These are phyloP conservation scores for Erythrophleum ivorense DNA, from an alignment of 331 rosid genomes.

Conservation along the genomic window DNA sequence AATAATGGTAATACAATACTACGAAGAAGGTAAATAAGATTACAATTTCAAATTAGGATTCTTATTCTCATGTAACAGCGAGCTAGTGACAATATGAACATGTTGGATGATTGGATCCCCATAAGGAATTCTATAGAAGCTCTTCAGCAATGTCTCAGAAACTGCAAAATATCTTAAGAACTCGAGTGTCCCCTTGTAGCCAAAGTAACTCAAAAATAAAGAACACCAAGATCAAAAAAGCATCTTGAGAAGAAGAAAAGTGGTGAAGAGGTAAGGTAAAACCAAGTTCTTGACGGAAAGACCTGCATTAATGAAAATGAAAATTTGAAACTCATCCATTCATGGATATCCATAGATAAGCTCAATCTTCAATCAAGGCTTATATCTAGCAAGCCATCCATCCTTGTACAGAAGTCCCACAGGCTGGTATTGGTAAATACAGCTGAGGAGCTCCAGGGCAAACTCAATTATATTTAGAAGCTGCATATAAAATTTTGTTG, in stretches of 20 bases:
- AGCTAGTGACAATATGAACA: background rate
- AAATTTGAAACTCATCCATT: background rate
- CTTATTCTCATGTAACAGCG: background rate
- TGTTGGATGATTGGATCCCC: background rate
- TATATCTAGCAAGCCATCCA: background rate
- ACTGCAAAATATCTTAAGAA: slow-evolving; percentile 1
- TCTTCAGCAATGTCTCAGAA: background rate
- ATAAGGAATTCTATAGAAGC: background rate
- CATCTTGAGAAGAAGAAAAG: slow-evolving; percentile 21
- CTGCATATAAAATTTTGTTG: background rate
- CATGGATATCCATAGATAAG: background rate
- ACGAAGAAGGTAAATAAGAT: background rate
- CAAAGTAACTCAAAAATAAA: background rate
- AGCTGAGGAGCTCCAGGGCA: slow-evolving; percentile 11
- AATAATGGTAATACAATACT: background rate
- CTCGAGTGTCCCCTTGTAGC: background rate
- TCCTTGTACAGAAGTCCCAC: background rate
- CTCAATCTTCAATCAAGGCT: background rate
- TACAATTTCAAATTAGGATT: background rate
- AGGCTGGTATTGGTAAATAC: background rate
- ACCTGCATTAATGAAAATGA: slow-evolving; percentile 5
- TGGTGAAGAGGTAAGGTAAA: slow-evolving; percentile 28
- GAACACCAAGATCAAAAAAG: slow-evolving; percentile 18
- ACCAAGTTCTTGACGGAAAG: slow-evolving; percentile 35
- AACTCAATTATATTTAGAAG: background rate